Evolutionary conservation across 306 rosid species (phyloP), one percentile per base, ranked within the genome.

Genomic region (Corylus heterophylla): DNA sequence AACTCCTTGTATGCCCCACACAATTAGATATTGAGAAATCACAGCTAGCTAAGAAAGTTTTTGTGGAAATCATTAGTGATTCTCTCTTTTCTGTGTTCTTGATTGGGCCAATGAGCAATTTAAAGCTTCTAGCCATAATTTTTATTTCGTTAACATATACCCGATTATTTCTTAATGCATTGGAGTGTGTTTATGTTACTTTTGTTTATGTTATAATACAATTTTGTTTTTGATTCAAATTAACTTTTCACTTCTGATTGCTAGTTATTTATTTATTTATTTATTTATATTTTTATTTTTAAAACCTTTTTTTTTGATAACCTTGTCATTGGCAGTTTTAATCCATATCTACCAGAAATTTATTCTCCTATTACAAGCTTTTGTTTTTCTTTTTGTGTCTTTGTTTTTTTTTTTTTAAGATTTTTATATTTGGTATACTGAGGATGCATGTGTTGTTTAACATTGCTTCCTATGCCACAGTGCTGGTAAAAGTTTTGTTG

Each of bases 401-500:
- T 49, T 49, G 14, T 0, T 22, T 8, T 20, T 0, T 56, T 56
- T n/a, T 8, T 22, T 22, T 22, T 22, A 22, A 4, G 0, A 2
- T 12, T 49, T 49, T 11, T 7, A 73, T 35, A 66, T 10, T 22
- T 22, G 73, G 54, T 45, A 5, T 27, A 22, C 54, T 52, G 71
- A 74, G 67, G 71, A 69, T 75, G 31, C 75, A 12, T 73, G 50
- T 74, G 71, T 81, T 75, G 48, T 35, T 56, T 79, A 74, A 80
- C 73, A 67, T 68, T 86, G 79, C 72, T 82, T 73, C 84, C 81
- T 68, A 83, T 81, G 79, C 80, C 35, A 80, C 93, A 95, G 98
- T 86, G 98, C 98, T n/a, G 98, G 98, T 71, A 95, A 95, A 88
- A 95, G 98, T 91, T 89, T 95, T 76, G 98, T 92, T 83, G 98